A percentile compares a stretch with the other conserved stretches of the same genome.
Conservation (phyloP, 2,329 filamentous ascomycete species). For the Cytospora mali region DNA sequence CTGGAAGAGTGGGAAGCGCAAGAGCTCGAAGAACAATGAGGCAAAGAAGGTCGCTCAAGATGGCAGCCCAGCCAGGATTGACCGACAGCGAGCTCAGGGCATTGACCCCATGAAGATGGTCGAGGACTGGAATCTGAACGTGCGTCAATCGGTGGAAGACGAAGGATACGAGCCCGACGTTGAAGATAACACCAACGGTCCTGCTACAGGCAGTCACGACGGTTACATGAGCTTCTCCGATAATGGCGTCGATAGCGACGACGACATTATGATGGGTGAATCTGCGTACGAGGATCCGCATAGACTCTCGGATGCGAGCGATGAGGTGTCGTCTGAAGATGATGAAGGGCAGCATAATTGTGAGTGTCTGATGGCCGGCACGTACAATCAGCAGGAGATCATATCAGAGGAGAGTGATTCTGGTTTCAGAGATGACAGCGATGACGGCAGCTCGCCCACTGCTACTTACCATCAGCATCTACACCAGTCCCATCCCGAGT, state of each 20-base stretch:
- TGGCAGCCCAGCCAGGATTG: not conserved
- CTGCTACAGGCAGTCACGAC: not conserved
- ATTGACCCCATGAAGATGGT: conserved; percentile 4
- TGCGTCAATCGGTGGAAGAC: not conserved
- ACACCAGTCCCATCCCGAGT: not conserved
- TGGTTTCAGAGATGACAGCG: not conserved
- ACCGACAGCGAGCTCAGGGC: not conserved
- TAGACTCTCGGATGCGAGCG: not conserved
- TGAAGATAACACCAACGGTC: not conserved
- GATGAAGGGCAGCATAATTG: not conserved
- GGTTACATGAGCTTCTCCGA: not conserved
- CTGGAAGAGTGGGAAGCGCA: too few species aligned
- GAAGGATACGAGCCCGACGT: not conserved
- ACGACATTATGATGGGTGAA: conserved; percentile 1
- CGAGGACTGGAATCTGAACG: not conserved
- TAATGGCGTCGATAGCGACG: not conserved
- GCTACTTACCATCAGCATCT: not conserved
- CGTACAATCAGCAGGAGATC: not conserved
- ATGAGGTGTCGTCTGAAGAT: not conserved
- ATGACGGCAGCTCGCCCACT: not conserved
- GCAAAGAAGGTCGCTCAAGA: not conserved
- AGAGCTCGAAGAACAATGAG: not conserved
- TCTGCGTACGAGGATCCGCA: not conserved
- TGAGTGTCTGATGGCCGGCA: not conserved
- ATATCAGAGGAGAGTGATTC: not conserved